A percentile compares a stretch with the other conserved stretches of the same genome.
These are phyloP conservation scores for Tuber aestivum DNA, from an alignment of 495 filamentous ascomycete genomes.

Conservation along the genomic window DNA sequence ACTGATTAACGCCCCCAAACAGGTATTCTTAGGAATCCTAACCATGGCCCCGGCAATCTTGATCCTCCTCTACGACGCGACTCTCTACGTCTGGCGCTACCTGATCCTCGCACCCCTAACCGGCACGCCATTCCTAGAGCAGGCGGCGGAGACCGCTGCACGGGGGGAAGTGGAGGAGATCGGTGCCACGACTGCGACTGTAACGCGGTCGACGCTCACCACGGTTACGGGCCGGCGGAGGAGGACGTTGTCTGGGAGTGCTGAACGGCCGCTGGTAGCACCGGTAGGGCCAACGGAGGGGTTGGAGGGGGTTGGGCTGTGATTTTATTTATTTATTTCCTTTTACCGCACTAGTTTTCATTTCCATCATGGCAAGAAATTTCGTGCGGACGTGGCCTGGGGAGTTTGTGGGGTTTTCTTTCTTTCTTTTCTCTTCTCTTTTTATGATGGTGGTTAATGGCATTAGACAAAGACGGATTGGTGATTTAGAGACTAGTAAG, in stretches of 20 bases:
- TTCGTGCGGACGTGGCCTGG: background rate
- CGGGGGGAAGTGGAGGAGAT: background rate
- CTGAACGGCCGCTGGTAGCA: background rate
- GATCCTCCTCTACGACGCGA: conserved; percentile 61
- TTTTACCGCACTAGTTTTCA: background rate
- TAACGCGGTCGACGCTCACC: background rate
- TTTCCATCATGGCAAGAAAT: background rate
- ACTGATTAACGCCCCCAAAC: background rate
- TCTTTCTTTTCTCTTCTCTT: background rate
- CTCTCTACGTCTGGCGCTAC: conserved; percentile 54
- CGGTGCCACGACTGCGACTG: background rate
- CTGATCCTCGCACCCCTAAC: conserved; percentile 22
- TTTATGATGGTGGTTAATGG: background rate
- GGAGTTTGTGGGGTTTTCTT: background rate
- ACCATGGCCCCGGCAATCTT: conserved; percentile 63
- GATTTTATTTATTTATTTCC: background rate
- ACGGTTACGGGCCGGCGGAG: background rate
- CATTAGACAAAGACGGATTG: background rate
- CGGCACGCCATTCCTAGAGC: conserved; percentile 3
- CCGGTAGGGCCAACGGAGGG: background rate
- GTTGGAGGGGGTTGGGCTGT: background rate
- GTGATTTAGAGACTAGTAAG: background rate
- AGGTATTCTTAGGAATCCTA: conserved; percentile 61
- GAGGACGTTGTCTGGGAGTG: background rate
- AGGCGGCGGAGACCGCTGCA: background rate